Conservation (phyloP, 495 filamentous ascomycete genomes). For the Evernia prunastri region DNA sequence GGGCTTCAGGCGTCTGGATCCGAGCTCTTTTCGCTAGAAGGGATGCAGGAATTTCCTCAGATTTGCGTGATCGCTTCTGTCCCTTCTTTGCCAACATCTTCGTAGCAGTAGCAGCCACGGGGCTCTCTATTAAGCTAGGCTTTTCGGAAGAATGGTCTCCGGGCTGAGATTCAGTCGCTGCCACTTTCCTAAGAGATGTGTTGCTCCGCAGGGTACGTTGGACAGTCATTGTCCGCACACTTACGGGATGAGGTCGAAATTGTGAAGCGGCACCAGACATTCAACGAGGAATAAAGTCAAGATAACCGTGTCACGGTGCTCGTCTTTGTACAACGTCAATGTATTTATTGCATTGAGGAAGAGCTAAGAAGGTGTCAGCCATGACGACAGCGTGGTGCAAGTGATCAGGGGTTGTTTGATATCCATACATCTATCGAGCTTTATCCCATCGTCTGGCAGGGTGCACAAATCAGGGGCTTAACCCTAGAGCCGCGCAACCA, state of each 20-base stretch:
- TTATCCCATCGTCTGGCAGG: too few relatives aligned
- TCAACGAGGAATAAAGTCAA: background rate
- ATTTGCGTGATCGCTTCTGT: background rate
- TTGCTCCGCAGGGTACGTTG: slow-evolving; percentile 10
- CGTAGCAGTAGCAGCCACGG: background rate
- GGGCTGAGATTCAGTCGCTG: background rate
- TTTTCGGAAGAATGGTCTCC: background rate
- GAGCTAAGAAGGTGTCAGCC: background rate
- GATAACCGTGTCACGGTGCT: background rate
- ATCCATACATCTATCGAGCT: background rate
- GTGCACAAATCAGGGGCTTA: too few relatives aligned
- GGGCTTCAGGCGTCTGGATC: background rate
- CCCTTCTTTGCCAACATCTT: background rate
- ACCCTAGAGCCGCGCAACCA: too few relatives aligned
- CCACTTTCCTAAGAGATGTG: background rate
- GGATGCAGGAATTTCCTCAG: background rate
- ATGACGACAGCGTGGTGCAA: background rate
- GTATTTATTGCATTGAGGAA: background rate
- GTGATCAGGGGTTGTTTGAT: background rate
- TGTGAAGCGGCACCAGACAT: background rate
- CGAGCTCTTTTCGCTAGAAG: slow-evolving; percentile 9
- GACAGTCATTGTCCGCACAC: slow-evolving; percentile 1
- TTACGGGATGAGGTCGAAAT: background rate
- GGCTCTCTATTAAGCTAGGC: background rate
- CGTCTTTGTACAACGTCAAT: background rate